Conservation (phyloP, 2,329 filamentous ascomycete species). For the Zopfia rhizophila region DNA sequence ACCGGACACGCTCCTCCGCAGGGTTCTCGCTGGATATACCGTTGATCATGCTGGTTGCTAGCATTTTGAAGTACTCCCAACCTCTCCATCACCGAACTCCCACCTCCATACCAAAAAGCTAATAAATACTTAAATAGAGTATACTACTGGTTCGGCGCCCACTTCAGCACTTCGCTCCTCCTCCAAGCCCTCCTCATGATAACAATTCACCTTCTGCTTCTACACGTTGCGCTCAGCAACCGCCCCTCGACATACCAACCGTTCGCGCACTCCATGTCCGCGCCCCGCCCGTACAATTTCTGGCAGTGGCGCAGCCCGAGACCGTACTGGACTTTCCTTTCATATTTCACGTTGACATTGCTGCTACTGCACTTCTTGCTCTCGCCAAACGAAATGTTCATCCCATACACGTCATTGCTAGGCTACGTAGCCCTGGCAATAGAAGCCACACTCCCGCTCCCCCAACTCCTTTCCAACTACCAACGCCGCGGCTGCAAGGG, state of each 20-base stretch:
- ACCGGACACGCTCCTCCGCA: constrained; percentile 67
- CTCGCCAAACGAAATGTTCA: constrained; percentile 67
- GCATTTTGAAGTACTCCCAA: constrained; percentile 66
- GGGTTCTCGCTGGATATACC: constrained; percentile 75
- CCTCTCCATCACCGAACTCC: neutral
- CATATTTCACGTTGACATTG: constrained; percentile 72
- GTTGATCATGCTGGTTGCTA: constrained; percentile 73
- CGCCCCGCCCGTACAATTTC: constrained; percentile 76
- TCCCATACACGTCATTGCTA: constrained; percentile 72
- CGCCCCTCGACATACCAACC: constrained; percentile 62
- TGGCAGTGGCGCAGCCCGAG: constrained; percentile 83
- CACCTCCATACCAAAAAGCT: neutral
- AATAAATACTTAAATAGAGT: constrained; percentile 54
- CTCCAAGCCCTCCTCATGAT: constrained; percentile 71
- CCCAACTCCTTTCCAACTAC: constrained; percentile 79
- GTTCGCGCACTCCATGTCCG: constrained; percentile 66
- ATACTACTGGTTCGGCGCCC: constrained; percentile 73
- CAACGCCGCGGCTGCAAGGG: constrained; percentile 77
- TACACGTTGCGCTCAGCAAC: constrained; percentile 70
- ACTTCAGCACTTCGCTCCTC: constrained; percentile 68
- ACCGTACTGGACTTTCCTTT: constrained; percentile 83
- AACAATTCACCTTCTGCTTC: constrained; percentile 65
- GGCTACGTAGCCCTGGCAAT: constrained; percentile 81
- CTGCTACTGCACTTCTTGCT: constrained; percentile 74
- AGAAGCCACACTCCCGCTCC: constrained; percentile 83